These are phyloP conservation scores for Leccinum pellstonianum DNA, from an alignment of 768 basidiomycete species.

Conservation along the genomic window DNA sequence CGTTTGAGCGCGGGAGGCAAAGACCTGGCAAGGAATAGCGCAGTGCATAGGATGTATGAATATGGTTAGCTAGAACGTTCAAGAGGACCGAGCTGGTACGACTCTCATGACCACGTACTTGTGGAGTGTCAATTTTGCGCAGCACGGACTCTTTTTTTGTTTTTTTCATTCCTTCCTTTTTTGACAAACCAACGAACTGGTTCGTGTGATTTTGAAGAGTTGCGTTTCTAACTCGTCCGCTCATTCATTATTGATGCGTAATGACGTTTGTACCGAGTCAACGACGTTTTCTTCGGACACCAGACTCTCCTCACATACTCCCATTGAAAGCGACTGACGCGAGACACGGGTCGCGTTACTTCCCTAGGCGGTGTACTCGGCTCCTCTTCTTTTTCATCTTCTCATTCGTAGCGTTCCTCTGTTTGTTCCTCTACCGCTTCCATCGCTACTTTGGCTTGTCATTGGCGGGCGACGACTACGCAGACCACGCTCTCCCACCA, in stretches of 20 bases:
- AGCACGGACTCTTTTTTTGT: not conserved
- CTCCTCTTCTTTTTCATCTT: conserved; percentile 14
- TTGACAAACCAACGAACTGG: not conserved
- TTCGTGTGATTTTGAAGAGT: not conserved
- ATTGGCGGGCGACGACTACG: conserved; percentile 4
- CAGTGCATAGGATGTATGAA: not conserved
- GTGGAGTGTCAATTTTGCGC: too few relatives aligned
- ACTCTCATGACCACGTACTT: too few relatives aligned
- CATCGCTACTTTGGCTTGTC: not conserved
- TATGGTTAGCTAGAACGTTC: not conserved
- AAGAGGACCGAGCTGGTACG: too few relatives aligned
- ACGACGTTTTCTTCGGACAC: conserved; percentile 4
- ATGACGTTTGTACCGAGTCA: conserved; percentile 10
- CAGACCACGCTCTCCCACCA: conserved; percentile 36
- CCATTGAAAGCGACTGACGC: conserved; percentile 17
- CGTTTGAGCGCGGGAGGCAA: not conserved
- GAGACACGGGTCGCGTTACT: not conserved
- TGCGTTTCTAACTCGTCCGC: not conserved
- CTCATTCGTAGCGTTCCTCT: conserved; percentile 14
- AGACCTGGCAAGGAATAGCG: not conserved
- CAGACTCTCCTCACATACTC: conserved; percentile 12
- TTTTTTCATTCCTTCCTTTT: conserved; percentile 4
- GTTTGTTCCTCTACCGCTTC: conserved; percentile 9
- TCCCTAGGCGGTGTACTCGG: conserved; percentile 12
- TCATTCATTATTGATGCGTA: not conserved